Base-by-base conservation (phyloP, 768 basidiomycete genomes). In the Goffeauzyma gilvescens region DNA sequence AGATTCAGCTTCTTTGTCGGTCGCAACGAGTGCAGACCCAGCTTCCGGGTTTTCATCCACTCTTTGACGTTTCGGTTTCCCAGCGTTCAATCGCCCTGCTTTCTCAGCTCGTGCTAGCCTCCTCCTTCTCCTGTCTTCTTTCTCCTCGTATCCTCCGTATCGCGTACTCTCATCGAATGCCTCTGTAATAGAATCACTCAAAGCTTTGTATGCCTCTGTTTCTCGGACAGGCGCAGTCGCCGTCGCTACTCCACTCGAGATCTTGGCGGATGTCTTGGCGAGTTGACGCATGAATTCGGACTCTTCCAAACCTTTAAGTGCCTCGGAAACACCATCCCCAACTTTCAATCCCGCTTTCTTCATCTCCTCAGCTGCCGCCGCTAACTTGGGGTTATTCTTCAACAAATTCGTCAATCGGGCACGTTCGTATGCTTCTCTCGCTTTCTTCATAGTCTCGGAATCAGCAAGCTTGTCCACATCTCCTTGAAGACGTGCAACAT, bases 401-500 rank as follows among this genome's bases (percentile, higher is more conserved):
- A 98, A 90, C 53, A 85, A 85, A 4, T n/a, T n/a, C n/a, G n/a
- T 48, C 58, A 95, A 89, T 66, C 90, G 73, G 6, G 90, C 86
- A 48, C 80, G 75, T 67, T 96, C 90, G 66, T 96, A 96, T 45
- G 83, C 76, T 38, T 82, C 86, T 60, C 73, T 74, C 2, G 87
- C 87, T 55, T 72, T 73, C 68, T 83, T 85, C 85, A 98, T 79
- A 12, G 87, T 80, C 59, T 90, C 86, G 41, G 84, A 86, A 62
- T 95, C 93, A 69, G 95, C 89, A 37, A 95, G 66, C 67, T 93
- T 93, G 67, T 85, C 83, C 27, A 93, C 90, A 63, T 96, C 87
- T 49, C 93, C 93, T 66, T 90, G 85, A 14, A 98, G 71, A 66
- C 93, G 85, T 68, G 87, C 89, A 36, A 95, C 80, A 65, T 90